A percentile compares a stretch with the other conserved stretches of the same genome.
Conservation (phyloP, 345 rosid species). For the Gynandropsis gynandra region DNA sequence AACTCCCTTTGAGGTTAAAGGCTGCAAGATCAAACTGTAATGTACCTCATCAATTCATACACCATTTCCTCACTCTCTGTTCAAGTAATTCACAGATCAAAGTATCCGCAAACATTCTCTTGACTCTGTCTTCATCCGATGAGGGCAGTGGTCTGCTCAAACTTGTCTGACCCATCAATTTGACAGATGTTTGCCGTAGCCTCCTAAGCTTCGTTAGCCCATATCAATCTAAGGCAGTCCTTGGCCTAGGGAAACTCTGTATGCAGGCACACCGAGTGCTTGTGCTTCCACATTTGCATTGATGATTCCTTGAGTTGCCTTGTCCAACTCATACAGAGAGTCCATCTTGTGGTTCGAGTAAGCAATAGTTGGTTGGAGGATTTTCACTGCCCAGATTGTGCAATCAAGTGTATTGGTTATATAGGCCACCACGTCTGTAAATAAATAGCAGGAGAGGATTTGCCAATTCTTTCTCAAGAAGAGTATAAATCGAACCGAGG, state of each 20-base stretch:
- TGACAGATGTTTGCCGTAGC: conserved; percentile 72
- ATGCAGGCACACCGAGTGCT: conserved; percentile 59
- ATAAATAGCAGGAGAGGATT: conserved; percentile 58
- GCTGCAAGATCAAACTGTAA: conserved; percentile 1
- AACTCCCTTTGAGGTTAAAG: too few species aligned
- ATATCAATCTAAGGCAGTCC: conserved; percentile 65
- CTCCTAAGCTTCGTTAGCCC: conserved; percentile 86
- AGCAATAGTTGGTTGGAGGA: conserved; percentile 95
- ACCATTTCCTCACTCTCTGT: conserved; percentile 62
- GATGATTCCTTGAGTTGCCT: conserved; percentile 81
- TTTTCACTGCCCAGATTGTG: conserved; percentile 60
- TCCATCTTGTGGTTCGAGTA: conserved; percentile 57
- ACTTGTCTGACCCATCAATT: conserved; percentile 82
- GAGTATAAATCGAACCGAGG: conserved; percentile 82
- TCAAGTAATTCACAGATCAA: conserved; percentile 95
- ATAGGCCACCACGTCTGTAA: conserved; percentile 64
- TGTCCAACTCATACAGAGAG: conserved; percentile 76
- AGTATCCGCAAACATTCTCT: conserved; percentile 86
- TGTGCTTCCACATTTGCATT: conserved; percentile 73
- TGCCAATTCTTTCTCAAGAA: conserved; percentile 42
- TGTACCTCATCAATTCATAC: conserved; percentile 25
- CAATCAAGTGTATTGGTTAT: conserved; percentile 69
- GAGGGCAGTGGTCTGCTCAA: conserved; percentile 83
- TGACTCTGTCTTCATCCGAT: conserved; percentile 76
- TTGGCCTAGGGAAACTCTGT: conserved; percentile 48